Conservation (phyloP, 352 stramenopile genomes). For the Pythium sukuiense region DNA sequence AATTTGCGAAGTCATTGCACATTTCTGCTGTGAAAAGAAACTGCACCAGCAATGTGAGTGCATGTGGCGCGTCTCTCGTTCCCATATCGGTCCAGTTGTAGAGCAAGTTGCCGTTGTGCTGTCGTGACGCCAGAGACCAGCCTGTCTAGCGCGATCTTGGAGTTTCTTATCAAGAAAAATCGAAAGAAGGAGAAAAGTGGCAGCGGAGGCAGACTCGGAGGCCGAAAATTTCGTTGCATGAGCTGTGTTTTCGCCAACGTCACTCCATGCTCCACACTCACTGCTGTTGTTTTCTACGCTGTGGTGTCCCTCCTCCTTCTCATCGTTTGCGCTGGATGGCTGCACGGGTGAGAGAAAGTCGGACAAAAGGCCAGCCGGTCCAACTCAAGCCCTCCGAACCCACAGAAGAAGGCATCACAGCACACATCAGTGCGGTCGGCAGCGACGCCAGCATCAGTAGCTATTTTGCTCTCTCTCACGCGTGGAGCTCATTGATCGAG, state of each 20-base stretch:
- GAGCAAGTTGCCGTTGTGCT: slow-evolving; percentile 22
- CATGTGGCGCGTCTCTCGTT: slow-evolving; percentile 4
- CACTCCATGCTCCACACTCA: not conserved
- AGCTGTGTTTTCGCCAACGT: slow-evolving; percentile 13
- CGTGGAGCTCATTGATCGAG: not conserved
- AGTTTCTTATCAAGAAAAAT: slow-evolving; percentile 16
- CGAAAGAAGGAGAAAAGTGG: slow-evolving; percentile 12
- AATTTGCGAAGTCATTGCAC: not conserved
- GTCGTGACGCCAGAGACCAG: slow-evolving; percentile 14
- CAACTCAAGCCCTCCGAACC: slow-evolving; percentile 16
- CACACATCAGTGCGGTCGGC: not conserved
- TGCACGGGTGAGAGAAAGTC: slow-evolving; percentile 28
- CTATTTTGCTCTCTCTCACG: slow-evolving; percentile 18
- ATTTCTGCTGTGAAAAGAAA: not conserved
- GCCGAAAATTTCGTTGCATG: slow-evolving; percentile 16
- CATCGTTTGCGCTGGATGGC: slow-evolving; percentile 20
- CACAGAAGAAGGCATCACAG: slow-evolving; percentile 12
- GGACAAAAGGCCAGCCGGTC: slow-evolving; percentile 12
- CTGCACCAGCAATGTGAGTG: no score
- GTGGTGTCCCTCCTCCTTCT: slow-evolving; percentile 9
- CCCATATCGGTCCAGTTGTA: slow-evolving; percentile 17
- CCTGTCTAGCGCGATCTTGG: slow-evolving; percentile 10
- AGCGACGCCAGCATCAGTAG: slow-evolving; percentile 16
- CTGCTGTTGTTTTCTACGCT: not conserved
- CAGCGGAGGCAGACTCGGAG: not conserved